phyloP scores from a whole-genome alignment of 768 basidiomycete species.

The Boletales sp. region DNA sequence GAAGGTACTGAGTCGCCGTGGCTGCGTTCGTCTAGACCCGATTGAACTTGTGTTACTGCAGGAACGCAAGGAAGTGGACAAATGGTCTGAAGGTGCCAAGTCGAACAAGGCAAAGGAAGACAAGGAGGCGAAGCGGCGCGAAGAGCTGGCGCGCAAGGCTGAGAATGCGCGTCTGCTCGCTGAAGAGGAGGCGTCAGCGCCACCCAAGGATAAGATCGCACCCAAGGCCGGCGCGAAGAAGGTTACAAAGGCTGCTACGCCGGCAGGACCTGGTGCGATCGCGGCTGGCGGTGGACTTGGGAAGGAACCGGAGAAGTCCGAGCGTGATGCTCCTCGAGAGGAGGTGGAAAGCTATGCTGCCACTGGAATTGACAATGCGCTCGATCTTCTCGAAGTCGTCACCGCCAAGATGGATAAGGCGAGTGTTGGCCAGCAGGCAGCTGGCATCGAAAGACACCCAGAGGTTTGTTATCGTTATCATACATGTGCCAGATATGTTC shows the following conservation, averaged over 20 bases:
- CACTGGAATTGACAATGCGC: slow-evolving; percentile 85
- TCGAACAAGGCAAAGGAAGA: slow-evolving; percentile 65
- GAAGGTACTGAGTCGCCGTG: slow-evolving; percentile 38
- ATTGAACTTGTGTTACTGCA: slow-evolving; percentile 25
- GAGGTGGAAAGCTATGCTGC: slow-evolving; percentile 72
- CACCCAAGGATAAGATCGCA: slow-evolving; percentile 58
- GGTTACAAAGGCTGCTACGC: slow-evolving; percentile 45
- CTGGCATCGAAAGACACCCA: slow-evolving; percentile 84
- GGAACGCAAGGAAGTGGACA: slow-evolving; percentile 69
- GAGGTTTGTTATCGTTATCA: slow-evolving; percentile 55
- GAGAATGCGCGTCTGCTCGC: slow-evolving; percentile 82
- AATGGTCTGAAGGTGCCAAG: slow-evolving; percentile 70
- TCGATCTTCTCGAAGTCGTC: slow-evolving; percentile 86
- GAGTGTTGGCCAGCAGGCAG: slow-evolving; percentile 82
- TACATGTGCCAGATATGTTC: slow-evolving; percentile 5
- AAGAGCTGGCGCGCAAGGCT: slow-evolving; percentile 81
- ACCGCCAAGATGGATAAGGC: slow-evolving; percentile 94
- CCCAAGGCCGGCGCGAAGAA: slow-evolving; percentile 66
- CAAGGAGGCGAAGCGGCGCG: slow-evolving; percentile 75
- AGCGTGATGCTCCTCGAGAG: slow-evolving; percentile 27
- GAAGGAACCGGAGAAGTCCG: slow-evolving; percentile 20
- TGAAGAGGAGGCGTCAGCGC: slow-evolving; percentile 72
- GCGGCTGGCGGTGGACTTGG: slow-evolving; percentile 62
- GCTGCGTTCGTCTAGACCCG: background rate
- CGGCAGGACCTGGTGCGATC: slow-evolving; percentile 83